phyloP scores from a whole-genome alignment of 768 basidiomycete genomes.

The Leucosporidium yakuticum region DNA sequence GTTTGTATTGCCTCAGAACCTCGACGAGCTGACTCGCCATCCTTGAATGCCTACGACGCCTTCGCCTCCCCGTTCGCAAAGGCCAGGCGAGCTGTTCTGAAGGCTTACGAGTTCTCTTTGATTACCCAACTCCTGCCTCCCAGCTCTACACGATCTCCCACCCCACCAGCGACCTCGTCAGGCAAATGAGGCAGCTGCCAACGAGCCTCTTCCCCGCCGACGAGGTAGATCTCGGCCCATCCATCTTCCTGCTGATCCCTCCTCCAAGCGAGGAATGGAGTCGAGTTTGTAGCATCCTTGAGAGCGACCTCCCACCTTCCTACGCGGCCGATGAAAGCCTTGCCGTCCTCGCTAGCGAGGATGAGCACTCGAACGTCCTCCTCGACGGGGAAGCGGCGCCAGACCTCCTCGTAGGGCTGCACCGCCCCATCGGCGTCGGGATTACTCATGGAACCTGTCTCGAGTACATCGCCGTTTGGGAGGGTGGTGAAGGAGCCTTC shows the following conservation, averaged over 20 bases:
- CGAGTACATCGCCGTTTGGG: conserved; percentile 26
- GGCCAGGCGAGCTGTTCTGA: too few relatives aligned
- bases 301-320: conserved; percentile 15
- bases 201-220: not conserved
- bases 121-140: not conserved
- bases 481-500: conserved; percentile 22
- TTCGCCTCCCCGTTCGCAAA: too few relatives aligned
- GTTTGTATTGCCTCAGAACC: too few relatives aligned
- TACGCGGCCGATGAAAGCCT: conserved; percentile 14
- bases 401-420: conserved; percentile 31
- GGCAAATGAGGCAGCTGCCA: not conserved
- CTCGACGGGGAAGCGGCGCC: conserved; percentile 14
- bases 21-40: too few relatives aligned
- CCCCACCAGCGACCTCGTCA: not conserved
- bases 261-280: not conserved
- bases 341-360: not conserved
- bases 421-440: conserved; percentile 1
- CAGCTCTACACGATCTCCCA: not conserved
- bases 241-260: not conserved
- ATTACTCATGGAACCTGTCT: conserved; percentile 28
- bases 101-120: conserved; percentile 1
- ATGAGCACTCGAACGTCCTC: not conserved
- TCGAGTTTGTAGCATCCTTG: not conserved
- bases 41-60: too few relatives aligned
- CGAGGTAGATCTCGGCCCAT: not conserved